Base-by-base conservation (phyloP, 1,284 basidiomycete species). In the Marasmius oreades region DNA sequence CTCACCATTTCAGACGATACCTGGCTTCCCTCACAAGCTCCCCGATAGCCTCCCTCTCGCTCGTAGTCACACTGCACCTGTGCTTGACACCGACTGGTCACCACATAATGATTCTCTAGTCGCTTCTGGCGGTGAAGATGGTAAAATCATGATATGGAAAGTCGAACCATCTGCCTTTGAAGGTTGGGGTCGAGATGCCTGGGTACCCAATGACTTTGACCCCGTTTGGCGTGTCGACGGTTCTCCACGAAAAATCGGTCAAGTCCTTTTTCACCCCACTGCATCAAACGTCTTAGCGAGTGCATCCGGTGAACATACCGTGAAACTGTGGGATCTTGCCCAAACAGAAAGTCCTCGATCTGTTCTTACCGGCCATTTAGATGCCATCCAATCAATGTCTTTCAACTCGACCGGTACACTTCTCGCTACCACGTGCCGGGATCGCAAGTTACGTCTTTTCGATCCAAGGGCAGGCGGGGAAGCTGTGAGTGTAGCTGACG, bases 71-170 rank as follows among this genome's bases (percentile, higher is more conserved):
- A 88, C 88, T 6, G 91, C 86, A 0, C 75, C 90, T 34, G 92
- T 94, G n/a, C 88, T 98, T 52, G 96, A 98, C 73, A 98, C 96
- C 0, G 92, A 93, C 64, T 99, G 95, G 92, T 94, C 91, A 0
- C 95, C 95, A 1, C 95, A 97, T 70, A 88, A 95, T 69, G 95
- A 98, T 73, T 78, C 83, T 16, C 79, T 97, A 66, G 89, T 98
- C 61, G 95, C 91, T 2, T 95, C 92, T 1, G 92, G 82, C 14
- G 93, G 90, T 55, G 96, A 98, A 71, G 97, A 99, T 70, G 95
- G 95, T 33, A 94, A 95, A 66, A 80, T 93, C 59, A 86, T 93
- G 70, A 79, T 99, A 65, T 97, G 93, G 88, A 90, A 93, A 69
- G 84, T 96, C 57, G 83, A 92, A 31, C 69, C 82, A 5, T 66